Evolutionary conservation across 106 monocot genomes (phyloP), one percentile per base, ranked within the genome.

Genomic region (Allium fistulosum): DNA sequence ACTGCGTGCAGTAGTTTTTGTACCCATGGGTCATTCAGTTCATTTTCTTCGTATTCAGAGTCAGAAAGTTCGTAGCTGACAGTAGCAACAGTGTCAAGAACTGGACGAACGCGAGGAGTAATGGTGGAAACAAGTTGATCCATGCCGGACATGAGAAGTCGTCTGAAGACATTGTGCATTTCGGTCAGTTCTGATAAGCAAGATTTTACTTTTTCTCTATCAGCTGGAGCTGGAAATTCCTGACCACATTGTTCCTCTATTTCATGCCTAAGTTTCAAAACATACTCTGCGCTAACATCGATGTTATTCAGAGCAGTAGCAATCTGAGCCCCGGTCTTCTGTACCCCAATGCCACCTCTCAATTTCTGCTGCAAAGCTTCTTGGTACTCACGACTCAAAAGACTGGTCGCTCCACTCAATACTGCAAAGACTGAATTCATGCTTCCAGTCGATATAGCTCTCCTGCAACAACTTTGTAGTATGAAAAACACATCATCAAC

Each of bases 401-500:
- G 83, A 37, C 84, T 99, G 9, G 78, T 80, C 0, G 90, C 85
- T 22, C 87, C 90, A 68, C 92, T 86, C 10, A 99, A 26, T 45
- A 99, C 80, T 0, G 99, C 87, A 64, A 99, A 66, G 27, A 99
- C 82, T 4, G 99, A 99, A 72, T 89, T 99, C 58, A 79, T 80
- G 74, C 93, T 99, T 12, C 72, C 82, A 3, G 93, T 99, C 1
- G 87, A 99, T 16, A 93, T 82, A 2, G 93, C 87, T 66, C 99
- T 84, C 76, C 85, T 79, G 65, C 85, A 99, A 71, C 99, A 99
- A 67, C 99, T 99, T 75, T 99, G 93, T 53, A 99, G 76, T 58
- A 99, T 93, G 49, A 80, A 99, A 63, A 99, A 99, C 62, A 90
- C 99, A 77, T 93, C 93, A 67, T 93, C 93, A 68, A 99, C 99